Base-by-base conservation (phyloP, 169 alveolate genomes). In the Sarcocystis neurona region DNA sequence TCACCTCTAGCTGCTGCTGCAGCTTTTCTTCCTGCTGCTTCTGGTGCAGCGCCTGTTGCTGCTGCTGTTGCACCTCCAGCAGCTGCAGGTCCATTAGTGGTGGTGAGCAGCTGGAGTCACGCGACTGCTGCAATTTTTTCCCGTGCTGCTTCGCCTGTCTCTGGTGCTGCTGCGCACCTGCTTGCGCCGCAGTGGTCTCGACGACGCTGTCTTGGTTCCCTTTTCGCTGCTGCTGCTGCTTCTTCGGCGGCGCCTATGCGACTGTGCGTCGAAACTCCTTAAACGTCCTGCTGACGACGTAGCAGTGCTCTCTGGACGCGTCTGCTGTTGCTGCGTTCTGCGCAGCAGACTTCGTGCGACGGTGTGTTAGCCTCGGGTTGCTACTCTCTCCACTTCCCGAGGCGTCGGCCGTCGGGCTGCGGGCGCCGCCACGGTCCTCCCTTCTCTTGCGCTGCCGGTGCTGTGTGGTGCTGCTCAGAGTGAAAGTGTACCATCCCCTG, bases 401-500 rank as follows among this genome's bases (percentile, higher is more conserved):
- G 27, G 66, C 15, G 66, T 27, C 27, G 66, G 27, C 15, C 66
- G 15, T 18, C 27, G 8, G 39, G 84, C 63, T 0, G 58, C 84
- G 20, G 53, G 27, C 18, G 58, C 56, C 10, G 84, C 53, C 27
- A 10, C 4, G 39, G 84, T 37, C 10, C 34, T 75, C 30, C 63
- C 63, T 53, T 10, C 63, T 20, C 30, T 53, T 10, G 30, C 44
- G 58, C 10, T 2, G 79, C 44, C 23, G 79, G 47, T 44, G 63
- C 84, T 75, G 60, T n/a, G 20, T 43, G 77, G 15, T 6, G 8
- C 12, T 6, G 6, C 41, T n/a, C 66, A 84, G 89, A 50, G 82
- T 84, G 70, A 84, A 84, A 70, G 89, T 84, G 70, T 84, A 84
- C 30, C 89, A 84, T 47, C 89, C 89, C n/a, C 32, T 84, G 82